Percentiles rank a stretch among this genome's conserved stretches.
Evolutionary conservation across 2,329 filamentous ascomycete species (phyloP).

Genomic region (Sporothrix luriei): DNA sequence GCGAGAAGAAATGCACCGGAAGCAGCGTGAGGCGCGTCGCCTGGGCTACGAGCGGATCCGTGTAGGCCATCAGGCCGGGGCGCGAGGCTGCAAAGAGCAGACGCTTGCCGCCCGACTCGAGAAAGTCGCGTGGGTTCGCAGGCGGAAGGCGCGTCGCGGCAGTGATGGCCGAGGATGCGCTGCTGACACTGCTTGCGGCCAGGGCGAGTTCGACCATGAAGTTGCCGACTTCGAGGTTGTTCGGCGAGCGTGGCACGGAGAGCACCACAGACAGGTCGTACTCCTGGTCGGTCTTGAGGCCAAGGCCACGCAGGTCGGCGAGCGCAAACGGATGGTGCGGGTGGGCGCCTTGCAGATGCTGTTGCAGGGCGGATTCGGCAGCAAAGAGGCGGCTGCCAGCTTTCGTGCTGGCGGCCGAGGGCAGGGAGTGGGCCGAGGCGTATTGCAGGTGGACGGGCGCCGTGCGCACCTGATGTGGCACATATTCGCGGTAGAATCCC

Average conservation of each 20-base stretch:
- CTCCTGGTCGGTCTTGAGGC: constrained; percentile 69
- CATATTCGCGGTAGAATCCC: constrained; percentile 59
- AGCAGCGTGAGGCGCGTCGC: constrained; percentile 65
- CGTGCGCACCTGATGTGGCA: constrained; percentile 58
- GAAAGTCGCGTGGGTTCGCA: constrained; percentile 40
- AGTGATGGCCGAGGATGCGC: constrained; percentile 18
- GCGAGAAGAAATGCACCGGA: constrained; percentile 69
- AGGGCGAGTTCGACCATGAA: constrained; percentile 89
- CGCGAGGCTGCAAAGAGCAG: constrained; percentile 68
- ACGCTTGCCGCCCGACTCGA: constrained; percentile 43
- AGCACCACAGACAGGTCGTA: constrained; percentile 83
- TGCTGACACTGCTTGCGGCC: constrained; percentile 45
- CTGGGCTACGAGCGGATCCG: constrained; percentile 67
- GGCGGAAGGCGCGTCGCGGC: constrained; percentile 40
- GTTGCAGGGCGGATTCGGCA: constrained; percentile 20
- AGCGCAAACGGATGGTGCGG: constrained; percentile 58
- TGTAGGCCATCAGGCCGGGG: constrained; percentile 77
- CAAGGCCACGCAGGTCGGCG: constrained; percentile 49
- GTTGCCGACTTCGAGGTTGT: constrained; percentile 78
- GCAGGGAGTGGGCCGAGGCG: constrained; percentile 45
- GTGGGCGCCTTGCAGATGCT: constrained; percentile 12
- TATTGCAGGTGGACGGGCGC: constrained; percentile 61
- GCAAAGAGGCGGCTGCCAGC: constrained; percentile 11
- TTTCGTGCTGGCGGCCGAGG: neutral
- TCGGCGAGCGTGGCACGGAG: constrained; percentile 73